These are phyloP conservation scores for Pterocarpus macrocarpus DNA, from an alignment of 306 rosid genomes.

Conservation along the genomic window DNA sequence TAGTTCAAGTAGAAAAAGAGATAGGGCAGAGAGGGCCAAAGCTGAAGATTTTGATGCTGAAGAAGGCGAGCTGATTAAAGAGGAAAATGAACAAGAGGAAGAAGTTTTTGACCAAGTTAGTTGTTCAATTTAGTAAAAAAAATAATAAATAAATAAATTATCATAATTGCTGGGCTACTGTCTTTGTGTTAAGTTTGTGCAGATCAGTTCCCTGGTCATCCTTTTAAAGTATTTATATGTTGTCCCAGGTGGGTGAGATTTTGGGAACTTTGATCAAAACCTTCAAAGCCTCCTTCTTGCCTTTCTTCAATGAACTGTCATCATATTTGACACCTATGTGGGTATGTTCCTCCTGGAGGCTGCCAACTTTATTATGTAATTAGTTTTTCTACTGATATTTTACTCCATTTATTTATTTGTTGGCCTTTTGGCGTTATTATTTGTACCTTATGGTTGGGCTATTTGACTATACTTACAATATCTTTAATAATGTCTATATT, in stretches of 20 bases:
- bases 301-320: slow-evolving; percentile 89
- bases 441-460: slow-evolving; percentile 9
- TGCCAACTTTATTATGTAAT: slow-evolving; percentile 9
- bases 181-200: slow-evolving; percentile 6
- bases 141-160: not conserved
- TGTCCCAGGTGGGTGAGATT: slow-evolving; percentile 90
- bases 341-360: slow-evolving; percentile 69
- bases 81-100: slow-evolving; percentile 99
- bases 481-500: not conserved
- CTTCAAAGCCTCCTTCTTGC: slow-evolving; percentile 94
- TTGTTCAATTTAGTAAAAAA: slow-evolving; percentile 16
- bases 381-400: slow-evolving; percentile 9
- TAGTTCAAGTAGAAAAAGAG: slow-evolving; percentile 90
- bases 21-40: slow-evolving; percentile 86
- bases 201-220: slow-evolving; percentile 17
- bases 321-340: slow-evolving; percentile 99
- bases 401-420: not conserved
- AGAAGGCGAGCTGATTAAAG: slow-evolving; percentile 88
- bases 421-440: not conserved
- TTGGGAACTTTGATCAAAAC: slow-evolving; percentile 98
- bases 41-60: slow-evolving; percentile 99
- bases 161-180: not conserved
- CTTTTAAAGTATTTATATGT: slow-evolving; percentile 34
- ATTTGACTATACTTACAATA: not conserved
- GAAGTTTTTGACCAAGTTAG: slow-evolving; percentile 99